Evolutionary conservation across 805 yeast genomes (phyloP).

Genomic region (Candida nanaspora): DNA sequence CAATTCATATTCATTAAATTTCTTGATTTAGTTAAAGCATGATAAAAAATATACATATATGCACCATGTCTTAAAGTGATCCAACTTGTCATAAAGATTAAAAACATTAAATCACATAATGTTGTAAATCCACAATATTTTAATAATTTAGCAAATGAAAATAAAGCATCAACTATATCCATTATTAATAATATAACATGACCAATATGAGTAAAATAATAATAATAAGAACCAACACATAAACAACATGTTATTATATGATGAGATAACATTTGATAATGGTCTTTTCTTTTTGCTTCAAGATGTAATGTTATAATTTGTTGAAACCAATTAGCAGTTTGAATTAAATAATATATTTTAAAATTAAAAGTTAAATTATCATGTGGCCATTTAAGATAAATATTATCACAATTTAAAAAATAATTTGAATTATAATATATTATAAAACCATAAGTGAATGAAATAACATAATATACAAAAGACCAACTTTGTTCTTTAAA

Average conservation of each 20-base stretch:
- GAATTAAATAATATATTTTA: conserved; percentile 66
- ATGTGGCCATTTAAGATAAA: conserved; percentile 74
- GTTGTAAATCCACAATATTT: conserved; percentile 59
- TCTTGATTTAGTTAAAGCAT: conserved; percentile 42
- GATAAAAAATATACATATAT: conserved; percentile 60
- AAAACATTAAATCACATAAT: conserved; percentile 64
- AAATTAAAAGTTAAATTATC: conserved; percentile 41
- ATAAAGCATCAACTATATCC: conserved; percentile 75
- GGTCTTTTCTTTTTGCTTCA: conserved; percentile 77
- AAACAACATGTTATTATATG: conserved; percentile 74
- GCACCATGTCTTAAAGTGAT: conserved; percentile 63
- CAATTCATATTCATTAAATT: conserved; percentile 35
- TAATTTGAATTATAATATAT: conserved; percentile 55
- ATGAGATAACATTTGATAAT: conserved; percentile 80
- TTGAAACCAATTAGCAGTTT: conserved; percentile 74
- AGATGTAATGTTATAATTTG: conserved; percentile 71
- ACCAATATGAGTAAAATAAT: conserved; percentile 70
- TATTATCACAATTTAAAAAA: conserved; percentile 45
- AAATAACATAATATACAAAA: conserved; percentile 46
- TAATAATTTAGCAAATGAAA: conserved; percentile 68
- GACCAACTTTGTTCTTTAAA: conserved; percentile 89
- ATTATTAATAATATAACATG: conserved; percentile 69
- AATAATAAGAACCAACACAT: conserved; percentile 63
- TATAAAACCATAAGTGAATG: conserved; percentile 50
- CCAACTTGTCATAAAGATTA: conserved; percentile 64